Base-by-base conservation (phyloP, 2,329 filamentous ascomycete species). In the Microthyrium microscopicum region DNA sequence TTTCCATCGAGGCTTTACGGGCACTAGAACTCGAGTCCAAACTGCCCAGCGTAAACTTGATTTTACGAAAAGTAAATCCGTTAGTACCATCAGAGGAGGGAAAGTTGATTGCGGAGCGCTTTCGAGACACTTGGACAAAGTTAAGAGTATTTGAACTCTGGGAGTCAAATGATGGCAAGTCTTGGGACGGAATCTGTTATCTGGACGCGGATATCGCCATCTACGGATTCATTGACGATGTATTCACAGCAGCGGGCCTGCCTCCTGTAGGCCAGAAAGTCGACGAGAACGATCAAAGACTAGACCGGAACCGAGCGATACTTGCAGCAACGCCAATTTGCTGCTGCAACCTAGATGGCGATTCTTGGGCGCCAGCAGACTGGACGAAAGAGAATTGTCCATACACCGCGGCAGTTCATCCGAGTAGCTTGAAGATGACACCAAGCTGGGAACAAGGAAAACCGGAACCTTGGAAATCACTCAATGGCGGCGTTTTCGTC, bases 81-180 rank as follows among this genome's bases (percentile, higher is more conserved):
- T 46, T 68, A 1, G 46, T 57, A 4, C 54, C 61, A 16, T 13
- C 28, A 18, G 40, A 42, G 17, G 45, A 53, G 31, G 51, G 54
- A 26, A 51, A 56, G 37, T 42, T 56, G 12, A 62, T 68, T 20
- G 62, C 64, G 1, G 56, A 64, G 37, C 57, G 64, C 16, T 68
- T 68, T 46, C 54, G 53, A 36, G 64, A 68, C 40, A 68, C 64
- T 3, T 68, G 63, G 59, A 68, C 64, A 3, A 68, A 68, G 42
- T 52, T 69, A 3, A 57, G 61, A n/a, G 63, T 66, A 16, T 68
- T 68, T 42, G 56, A 64, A 35, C 38, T 62, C 4, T 39, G 47
- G 41, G 47, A 45, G 35, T 22, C 43, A 38, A 12, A 46, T 31
- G 57, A 54, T 27, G 51, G 60, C 26, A 51, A 50, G n/a, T n/a